These are phyloP conservation scores for Fusarium pininemorale DNA, from an alignment of 2,329 filamentous ascomycete species.

Conservation along the genomic window DNA sequence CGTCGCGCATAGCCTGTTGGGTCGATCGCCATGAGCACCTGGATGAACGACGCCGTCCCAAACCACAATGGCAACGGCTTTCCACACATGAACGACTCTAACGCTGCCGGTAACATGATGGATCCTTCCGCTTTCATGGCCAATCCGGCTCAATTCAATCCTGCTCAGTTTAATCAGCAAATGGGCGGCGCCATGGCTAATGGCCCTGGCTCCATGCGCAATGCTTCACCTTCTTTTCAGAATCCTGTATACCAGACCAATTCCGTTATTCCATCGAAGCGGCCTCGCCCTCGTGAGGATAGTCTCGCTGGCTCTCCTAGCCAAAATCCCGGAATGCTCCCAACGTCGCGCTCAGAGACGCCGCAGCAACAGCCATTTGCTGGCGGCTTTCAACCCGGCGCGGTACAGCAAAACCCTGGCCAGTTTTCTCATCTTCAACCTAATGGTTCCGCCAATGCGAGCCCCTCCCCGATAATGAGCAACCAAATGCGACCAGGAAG, in stretches of 20 bases:
- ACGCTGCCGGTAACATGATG: slow-evolving; percentile 67
- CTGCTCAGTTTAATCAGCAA: slow-evolving; percentile 65
- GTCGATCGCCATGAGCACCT: slow-evolving; percentile 72
- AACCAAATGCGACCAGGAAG: slow-evolving; percentile 78
- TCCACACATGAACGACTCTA: slow-evolving; percentile 70
- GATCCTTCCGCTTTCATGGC: slow-evolving; percentile 72
- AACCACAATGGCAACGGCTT: slow-evolving; percentile 77
- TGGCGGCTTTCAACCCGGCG: slow-evolving; percentile 73
- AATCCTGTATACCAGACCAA: slow-evolving; percentile 85
- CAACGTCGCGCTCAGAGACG: slow-evolving; percentile 89
- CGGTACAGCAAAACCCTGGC: slow-evolving; percentile 68
- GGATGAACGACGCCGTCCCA: slow-evolving; percentile 76
- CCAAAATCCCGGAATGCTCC: slow-evolving; percentile 76
- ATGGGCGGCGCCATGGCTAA: slow-evolving; percentile 75
- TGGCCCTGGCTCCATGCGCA: slow-evolving; percentile 82
- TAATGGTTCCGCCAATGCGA: slow-evolving; percentile 82
- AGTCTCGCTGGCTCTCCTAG: slow-evolving; percentile 84
- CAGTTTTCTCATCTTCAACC: slow-evolving; percentile 86
- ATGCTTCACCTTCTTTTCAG: slow-evolving; percentile 79
- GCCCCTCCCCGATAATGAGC: slow-evolving; percentile 91
- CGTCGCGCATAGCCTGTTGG: slow-evolving; percentile 54
- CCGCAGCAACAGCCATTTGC: slow-evolving; percentile 81
- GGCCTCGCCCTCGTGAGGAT: slow-evolving; percentile 83
- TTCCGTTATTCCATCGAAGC: slow-evolving; percentile 88
- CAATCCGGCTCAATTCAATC: slow-evolving; percentile 68